Evolutionary conservation across 257 asterid species (phyloP).

Genomic region (Knoxia roxburghii): DNA sequence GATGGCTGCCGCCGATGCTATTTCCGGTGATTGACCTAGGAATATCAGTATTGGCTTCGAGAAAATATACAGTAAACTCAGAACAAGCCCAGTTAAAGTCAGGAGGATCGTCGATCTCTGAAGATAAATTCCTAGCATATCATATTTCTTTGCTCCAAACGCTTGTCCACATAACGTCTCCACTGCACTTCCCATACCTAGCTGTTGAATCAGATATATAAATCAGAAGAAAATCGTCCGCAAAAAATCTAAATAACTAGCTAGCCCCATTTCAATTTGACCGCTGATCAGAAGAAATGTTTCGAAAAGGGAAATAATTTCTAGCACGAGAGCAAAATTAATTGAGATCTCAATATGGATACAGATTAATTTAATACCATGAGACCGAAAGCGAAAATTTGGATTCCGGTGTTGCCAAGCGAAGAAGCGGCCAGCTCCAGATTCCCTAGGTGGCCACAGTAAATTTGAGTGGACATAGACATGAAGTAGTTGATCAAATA

Average conservation of each 20-base stretch:
- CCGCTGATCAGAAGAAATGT: no score
- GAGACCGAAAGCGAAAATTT: slow-evolving; percentile 8
- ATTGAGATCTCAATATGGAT: background rate
- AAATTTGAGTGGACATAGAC: slow-evolving; percentile 10
- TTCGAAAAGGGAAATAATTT: background rate
- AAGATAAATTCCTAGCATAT: slow-evolving; percentile 7
- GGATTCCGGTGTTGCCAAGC: slow-evolving; percentile 8
- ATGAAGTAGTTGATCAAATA: slow-evolving; percentile 11
- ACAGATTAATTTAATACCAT: background rate
- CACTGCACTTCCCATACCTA: slow-evolving; percentile 10
- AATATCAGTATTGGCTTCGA: slow-evolving; percentile 8
- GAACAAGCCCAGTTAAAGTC: background rate
- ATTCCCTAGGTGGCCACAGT: slow-evolving; percentile 4
- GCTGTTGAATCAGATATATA: background rate
- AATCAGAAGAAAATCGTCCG: background rate
- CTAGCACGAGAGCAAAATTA: background rate
- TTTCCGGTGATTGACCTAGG: slow-evolving; percentile 4
- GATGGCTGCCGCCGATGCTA: slow-evolving; percentile 2
- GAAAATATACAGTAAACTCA: background rate
- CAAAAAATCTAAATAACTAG: no score
- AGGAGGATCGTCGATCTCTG: slow-evolving; percentile 3
- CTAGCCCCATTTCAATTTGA: no score
- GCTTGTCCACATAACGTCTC: slow-evolving; percentile 10
- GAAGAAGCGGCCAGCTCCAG: slow-evolving; percentile 13
- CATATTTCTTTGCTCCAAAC: slow-evolving; percentile 9